These are phyloP conservation scores for Fusarium pininemorale DNA, from an alignment of 2,329 filamentous ascomycete species.

Conservation along the genomic window DNA sequence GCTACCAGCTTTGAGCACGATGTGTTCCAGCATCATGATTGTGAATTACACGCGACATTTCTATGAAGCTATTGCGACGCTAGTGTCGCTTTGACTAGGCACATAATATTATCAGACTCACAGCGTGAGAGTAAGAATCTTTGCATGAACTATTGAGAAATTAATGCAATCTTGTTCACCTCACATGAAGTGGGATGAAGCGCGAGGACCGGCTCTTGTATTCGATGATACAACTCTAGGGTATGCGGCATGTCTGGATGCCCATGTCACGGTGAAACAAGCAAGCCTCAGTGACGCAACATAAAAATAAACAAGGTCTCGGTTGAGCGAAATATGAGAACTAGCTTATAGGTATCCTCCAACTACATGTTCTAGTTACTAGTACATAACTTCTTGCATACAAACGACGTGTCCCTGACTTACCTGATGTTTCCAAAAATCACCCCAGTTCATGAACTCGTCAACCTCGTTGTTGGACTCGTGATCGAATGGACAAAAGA, in stretches of 20 bases:
- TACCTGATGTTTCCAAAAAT: background rate
- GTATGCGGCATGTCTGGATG: background rate
- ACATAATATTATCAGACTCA: rapidly evolving
- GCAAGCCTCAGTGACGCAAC: background rate
- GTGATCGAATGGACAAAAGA: background rate
- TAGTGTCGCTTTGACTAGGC: background rate
- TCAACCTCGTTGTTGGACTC: rapidly evolving
- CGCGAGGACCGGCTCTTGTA: background rate
- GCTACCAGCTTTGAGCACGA: rapidly evolving
- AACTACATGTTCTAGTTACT: background rate
- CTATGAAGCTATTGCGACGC: too few species aligned
- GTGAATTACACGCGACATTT: too few species aligned
- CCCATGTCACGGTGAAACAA: rapidly evolving
- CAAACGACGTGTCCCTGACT: rapidly evolving
- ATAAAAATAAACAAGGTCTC: rapidly evolving
- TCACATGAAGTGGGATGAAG: background rate
- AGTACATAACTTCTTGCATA: rapidly evolving
- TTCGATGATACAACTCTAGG: rapidly evolving
- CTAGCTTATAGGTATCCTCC: rapidly evolving
- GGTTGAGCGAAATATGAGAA: rapidly evolving
- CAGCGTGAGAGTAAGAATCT: rapidly evolving
- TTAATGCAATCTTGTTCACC: background rate
- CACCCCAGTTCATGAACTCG: rapidly evolving
- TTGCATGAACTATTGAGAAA: background rate
- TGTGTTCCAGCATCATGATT: rapidly evolving